Percentiles rank a stretch among this genome's conserved stretches.
Evolutionary conservation across 2,329 filamentous ascomycete genomes (phyloP).

Genomic region (Sphaerulina vaccinii): DNA sequence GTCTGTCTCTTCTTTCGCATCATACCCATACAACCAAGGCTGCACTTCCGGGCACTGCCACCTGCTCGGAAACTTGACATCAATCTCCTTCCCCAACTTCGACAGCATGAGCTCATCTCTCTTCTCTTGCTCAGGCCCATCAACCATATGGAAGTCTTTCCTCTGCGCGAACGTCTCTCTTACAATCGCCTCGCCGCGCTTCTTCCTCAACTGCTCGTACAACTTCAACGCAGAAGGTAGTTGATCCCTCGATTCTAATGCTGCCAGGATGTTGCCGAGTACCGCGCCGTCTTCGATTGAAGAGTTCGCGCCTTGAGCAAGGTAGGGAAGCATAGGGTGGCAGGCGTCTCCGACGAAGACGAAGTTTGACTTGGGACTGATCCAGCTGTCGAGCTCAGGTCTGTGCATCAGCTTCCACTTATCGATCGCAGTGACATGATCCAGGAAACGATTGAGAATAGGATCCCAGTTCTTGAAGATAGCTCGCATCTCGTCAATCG

Average conservation of each 20-base stretch:
- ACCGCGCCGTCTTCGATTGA: slow-evolving; percentile 68
- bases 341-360: slow-evolving; percentile 58
- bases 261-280: slow-evolving; percentile 57
- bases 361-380: slow-evolving; percentile 54
- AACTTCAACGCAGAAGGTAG: slow-evolving; percentile 43
- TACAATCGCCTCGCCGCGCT: slow-evolving; percentile 55
- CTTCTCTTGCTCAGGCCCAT: slow-evolving; percentile 57
- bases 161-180: slow-evolving; percentile 59
- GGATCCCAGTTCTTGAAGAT: slow-evolving; percentile 66
- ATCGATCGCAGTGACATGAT: slow-evolving; percentile 57
- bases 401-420: slow-evolving; percentile 69
- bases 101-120: slow-evolving; percentile 59
- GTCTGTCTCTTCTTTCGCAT: slow-evolving; percentile 56
- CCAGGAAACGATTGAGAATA: slow-evolving; percentile 48
- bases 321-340: slow-evolving; percentile 42
- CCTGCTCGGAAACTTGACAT: slow-evolving; percentile 60
- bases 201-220: slow-evolving; percentile 50
- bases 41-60: slow-evolving; percentile 64
- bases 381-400: slow-evolving; percentile 55
- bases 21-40: slow-evolving; percentile 65
- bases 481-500: slow-evolving; percentile 59
- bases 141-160: slow-evolving; percentile 44
- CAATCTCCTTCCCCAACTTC: slow-evolving; percentile 53
- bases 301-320: slow-evolving; percentile 66
- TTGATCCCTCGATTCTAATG: slow-evolving; percentile 45